Percentiles rank a stretch among this genome's conserved stretches.
Conservation (phyloP, 164 flowering plant species). For the Hamamelis virginiana region DNA sequence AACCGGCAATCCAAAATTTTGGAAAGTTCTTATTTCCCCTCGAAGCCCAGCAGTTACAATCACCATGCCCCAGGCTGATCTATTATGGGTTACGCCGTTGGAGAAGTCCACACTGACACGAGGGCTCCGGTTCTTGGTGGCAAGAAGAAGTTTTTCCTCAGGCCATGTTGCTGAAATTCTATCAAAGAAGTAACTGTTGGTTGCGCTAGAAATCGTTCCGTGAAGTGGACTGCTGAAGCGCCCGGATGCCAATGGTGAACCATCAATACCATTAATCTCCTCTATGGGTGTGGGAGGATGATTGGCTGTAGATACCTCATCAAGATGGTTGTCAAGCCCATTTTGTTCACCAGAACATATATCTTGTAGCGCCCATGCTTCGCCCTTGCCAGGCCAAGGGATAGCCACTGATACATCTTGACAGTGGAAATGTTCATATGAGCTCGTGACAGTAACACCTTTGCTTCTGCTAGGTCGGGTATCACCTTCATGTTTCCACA, state of each 20-base stretch:
- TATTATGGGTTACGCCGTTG: slow-evolving; percentile 36
- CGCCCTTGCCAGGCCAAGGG: slow-evolving; percentile 85
- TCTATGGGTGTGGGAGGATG: slow-evolving; percentile 57
- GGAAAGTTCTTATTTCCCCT: slow-evolving; percentile 86
- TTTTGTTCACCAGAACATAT: slow-evolving; percentile 22
- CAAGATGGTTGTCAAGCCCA: slow-evolving; percentile 29
- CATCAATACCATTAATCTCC: slow-evolving; percentile 34
- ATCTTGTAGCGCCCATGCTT: slow-evolving; percentile 37
- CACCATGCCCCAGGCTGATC: slow-evolving; percentile 88
- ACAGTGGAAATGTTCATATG: slow-evolving; percentile 89
- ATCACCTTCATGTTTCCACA: slow-evolving; percentile 84
- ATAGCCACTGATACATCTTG: slow-evolving; percentile 88
- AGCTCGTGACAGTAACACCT: slow-evolving; percentile 62
- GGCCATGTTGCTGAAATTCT: slow-evolving; percentile 77
- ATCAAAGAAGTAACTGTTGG: slow-evolving; percentile 67
- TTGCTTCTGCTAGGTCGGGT: slow-evolving; percentile 75
- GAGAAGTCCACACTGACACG: slow-evolving; percentile 46
- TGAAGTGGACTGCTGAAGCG: slow-evolving; percentile 49
- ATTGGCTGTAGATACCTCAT: slow-evolving; percentile 39
- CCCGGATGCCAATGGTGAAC: slow-evolving; percentile 34
- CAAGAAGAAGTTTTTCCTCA: slow-evolving; percentile 63
- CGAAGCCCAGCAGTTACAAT: slow-evolving; percentile 85
- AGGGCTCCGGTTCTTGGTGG: slow-evolving; percentile 48
- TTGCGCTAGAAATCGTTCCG: slow-evolving; percentile 49
- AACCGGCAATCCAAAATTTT: slow-evolving; percentile 90